A percentile compares a stretch with the other conserved stretches of the same genome.
phyloP scores from a whole-genome alignment of 192 early-diverging fungal species.

The Gonapodya prolifera region DNA sequence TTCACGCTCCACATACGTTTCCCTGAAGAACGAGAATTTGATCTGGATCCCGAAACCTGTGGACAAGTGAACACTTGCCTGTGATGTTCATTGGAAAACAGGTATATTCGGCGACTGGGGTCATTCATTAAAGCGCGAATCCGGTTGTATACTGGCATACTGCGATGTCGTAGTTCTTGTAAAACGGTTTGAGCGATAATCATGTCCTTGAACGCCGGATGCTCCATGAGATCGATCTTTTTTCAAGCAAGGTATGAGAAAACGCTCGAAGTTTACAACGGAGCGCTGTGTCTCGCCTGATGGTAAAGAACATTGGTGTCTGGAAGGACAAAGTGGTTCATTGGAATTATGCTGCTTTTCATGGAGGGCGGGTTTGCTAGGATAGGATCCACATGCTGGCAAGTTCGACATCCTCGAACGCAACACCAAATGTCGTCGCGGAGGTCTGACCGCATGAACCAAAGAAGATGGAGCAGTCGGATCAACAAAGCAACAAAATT shows the following conservation, averaged over 20 bases:
- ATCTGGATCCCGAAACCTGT: not conserved
- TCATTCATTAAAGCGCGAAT: conserved; percentile 61
- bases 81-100: conserved; percentile 95
- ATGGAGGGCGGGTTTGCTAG: conserved; percentile 10
- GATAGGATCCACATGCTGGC: conserved; percentile 18
- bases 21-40: conserved; percentile 22
- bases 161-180: conserved; percentile 79
- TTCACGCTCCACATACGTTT: conserved; percentile 72
- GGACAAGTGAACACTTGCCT: conserved; percentile 20
- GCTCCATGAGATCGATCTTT: conserved; percentile 90
- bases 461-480: conserved; percentile 10
- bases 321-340: conserved; percentile 69
- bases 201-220: conserved; percentile 72
- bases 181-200: conserved; percentile 88
- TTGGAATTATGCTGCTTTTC: conserved; percentile 12
- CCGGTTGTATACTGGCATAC: conserved; percentile 64
- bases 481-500: too few relatives aligned
- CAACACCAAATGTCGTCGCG: conserved; percentile 92
- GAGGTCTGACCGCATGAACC: conserved; percentile 31
- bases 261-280: not conserved
- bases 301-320: conserved; percentile 93
- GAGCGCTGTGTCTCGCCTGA: conserved; percentile 40
- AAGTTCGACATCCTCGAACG: conserved; percentile 37
- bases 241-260: not conserved
- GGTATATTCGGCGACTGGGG: conserved; percentile 64